phyloP scores from a whole-genome alignment of 805 yeast genomes.

The Lipomyces kockii region DNA sequence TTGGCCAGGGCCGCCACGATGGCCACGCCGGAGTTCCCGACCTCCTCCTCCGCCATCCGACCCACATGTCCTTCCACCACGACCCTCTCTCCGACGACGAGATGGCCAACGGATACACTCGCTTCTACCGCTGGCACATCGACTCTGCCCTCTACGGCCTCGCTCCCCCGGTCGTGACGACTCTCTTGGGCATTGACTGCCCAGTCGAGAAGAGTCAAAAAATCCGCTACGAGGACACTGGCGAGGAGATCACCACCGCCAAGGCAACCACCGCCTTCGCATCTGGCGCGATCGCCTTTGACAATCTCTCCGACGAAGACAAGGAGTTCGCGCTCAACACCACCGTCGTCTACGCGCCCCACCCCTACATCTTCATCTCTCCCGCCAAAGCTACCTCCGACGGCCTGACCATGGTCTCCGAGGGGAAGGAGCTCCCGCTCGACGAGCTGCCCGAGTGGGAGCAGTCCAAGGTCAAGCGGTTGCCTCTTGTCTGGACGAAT shows the following conservation, averaged over 20 bases:
- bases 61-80: constrained; percentile 81
- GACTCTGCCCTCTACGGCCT: constrained; percentile 87
- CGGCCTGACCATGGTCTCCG: constrained; percentile 84
- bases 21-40: constrained; percentile 63
- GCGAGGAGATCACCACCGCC: constrained; percentile 66
- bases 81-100: constrained; percentile 65
- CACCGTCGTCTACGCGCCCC: constrained; percentile 89
- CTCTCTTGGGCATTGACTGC: constrained; percentile 79
- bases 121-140: constrained; percentile 93
- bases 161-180: constrained; percentile 85
- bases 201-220: constrained; percentile 61
- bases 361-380: constrained; percentile 84
- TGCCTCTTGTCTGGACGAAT: constrained; percentile 92
- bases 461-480: constrained; percentile 69
- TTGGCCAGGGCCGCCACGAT: constrained; percentile 73
- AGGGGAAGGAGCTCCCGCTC: constrained; percentile 69
- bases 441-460: constrained; percentile 85
- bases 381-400: constrained; percentile 82
- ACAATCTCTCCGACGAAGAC: constrained; percentile 67
- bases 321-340: constrained; percentile 74
- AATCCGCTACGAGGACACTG: constrained; percentile 68
- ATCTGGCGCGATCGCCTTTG: constrained; percentile 80
- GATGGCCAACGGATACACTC: constrained; percentile 64
- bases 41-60: constrained; percentile 75
- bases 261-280: constrained; percentile 92